Evolutionary conservation across 495 filamentous ascomycete genomes (phyloP).

Genomic region (Annulohypoxylon stygium): DNA sequence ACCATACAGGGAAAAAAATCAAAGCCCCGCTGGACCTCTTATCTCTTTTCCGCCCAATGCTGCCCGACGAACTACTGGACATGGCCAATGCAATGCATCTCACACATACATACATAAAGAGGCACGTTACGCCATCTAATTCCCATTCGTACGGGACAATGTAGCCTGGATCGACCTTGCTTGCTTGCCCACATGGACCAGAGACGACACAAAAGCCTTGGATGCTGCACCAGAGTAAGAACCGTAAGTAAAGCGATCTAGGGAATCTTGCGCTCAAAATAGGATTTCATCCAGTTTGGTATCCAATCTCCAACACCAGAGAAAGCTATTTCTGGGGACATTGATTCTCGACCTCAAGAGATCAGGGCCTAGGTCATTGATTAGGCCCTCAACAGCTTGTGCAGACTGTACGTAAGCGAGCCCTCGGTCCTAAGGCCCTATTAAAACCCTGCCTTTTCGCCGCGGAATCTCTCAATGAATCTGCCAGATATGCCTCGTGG

Average conservation of each 20-base stretch:
- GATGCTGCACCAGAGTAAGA: not conserved
- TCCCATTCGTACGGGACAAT: not conserved
- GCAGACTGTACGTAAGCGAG: not conserved
- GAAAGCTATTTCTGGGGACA: not conserved
- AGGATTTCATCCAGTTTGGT: not conserved
- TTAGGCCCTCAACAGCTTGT: constrained; percentile 2
- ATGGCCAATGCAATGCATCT: not conserved
- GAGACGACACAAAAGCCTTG: not conserved
- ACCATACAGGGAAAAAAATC: not conserved
- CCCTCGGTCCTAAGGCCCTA: not conserved
- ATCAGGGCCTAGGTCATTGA: not conserved
- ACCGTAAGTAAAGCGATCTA: not conserved
- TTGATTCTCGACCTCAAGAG: not conserved
- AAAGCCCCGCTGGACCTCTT: not conserved
- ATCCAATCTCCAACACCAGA: not conserved
- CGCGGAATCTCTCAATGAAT: not conserved
- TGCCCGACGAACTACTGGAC: not conserved
- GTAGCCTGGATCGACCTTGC: not conserved
- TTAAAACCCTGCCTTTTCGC: not conserved
- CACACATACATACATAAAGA: constrained; percentile 3
- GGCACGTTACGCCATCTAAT: constrained; percentile 2
- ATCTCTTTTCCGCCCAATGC: not conserved
- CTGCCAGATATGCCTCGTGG: not conserved
- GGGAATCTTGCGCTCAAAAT: not conserved
- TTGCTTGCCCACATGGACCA: not conserved